Percentiles rank a stretch among this genome's conserved stretches.
Evolutionary conservation across 75 land plant genomes (phyloP).

Genomic region (Larix kaempferi): DNA sequence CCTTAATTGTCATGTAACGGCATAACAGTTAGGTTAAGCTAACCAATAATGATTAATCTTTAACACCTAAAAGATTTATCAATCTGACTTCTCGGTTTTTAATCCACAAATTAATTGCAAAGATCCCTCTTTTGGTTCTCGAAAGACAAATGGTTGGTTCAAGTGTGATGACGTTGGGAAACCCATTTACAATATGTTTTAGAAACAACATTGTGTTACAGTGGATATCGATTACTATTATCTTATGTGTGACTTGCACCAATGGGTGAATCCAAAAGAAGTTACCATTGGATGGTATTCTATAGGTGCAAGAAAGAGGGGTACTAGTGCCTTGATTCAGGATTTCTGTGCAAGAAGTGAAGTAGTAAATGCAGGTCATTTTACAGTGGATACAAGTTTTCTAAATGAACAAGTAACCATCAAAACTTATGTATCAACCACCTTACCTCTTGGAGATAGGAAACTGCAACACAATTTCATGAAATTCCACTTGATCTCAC

Average conservation of each 20-base stretch:
- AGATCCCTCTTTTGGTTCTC: too few relatives aligned
- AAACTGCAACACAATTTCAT: conserved; percentile 91
- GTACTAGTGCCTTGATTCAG: conserved; percentile 90
- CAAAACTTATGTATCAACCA: conserved; percentile 78
- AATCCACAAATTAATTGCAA: too few relatives aligned
- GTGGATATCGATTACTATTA: conserved; percentile 98
- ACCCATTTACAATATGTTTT: too few relatives aligned
- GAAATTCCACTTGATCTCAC: conserved; percentile 90
- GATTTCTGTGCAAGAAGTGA: conserved; percentile 92
- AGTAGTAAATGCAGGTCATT: conserved; percentile 72
- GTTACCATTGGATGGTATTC: conserved; percentile 99
- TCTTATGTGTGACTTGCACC: conserved; percentile 81
- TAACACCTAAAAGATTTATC: too few relatives aligned
- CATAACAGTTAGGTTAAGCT: too few relatives aligned
- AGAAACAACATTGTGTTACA: too few relatives aligned
- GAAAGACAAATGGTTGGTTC: too few relatives aligned
- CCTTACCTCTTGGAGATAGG: conserved; percentile 79
- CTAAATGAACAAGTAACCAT: conserved; percentile 54
- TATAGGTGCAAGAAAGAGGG: conserved; percentile 84
- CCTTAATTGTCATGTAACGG: too few relatives aligned
- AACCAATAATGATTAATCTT: too few relatives aligned
- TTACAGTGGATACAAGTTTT: conserved; percentile 93
- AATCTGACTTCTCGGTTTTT: too few relatives aligned
- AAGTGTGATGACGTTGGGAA: too few relatives aligned
- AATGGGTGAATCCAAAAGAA: conserved; percentile 96